Evolutionary conservation across 73 alveolate genomes (phyloP), one percentile per base, ranked within the genome.

Genomic region (Loxodes magnus): DNA sequence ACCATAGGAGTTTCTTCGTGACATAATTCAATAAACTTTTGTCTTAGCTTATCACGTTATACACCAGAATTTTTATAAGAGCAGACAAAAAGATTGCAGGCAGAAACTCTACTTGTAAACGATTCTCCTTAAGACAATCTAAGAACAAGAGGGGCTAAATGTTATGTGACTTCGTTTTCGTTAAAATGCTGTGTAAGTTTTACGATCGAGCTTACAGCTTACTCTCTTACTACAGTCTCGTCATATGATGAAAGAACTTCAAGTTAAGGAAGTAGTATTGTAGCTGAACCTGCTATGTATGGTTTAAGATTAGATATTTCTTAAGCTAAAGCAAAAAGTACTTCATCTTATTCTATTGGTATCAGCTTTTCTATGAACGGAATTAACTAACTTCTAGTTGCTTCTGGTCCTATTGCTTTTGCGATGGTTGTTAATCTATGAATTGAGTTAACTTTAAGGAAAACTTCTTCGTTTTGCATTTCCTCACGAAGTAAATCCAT

Each of bases 1-100:
- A 92, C 87, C 92, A 92, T 92, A 29, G 98, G 98, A 26, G 97
- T 91, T 46, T 91, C 98, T 68, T 91, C 98, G 51, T 84, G 78
- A 56, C 98, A 86, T 41, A 91, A 74, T 68, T 91, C 96, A 33
- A 87, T 67, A 77, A 87, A 91, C 71, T 84, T 84, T 69, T 77
- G 69, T 60, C 96, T 77, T 33, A 91, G 84, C 72, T 88, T 88
- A 55, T 91, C 98, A 57, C 79, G 87, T 59, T 77, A 79, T 56
- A 80, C 56, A 21, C 96, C 96, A 1, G 97, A 78, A 51, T 91
- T 74, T 5, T 85, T 76, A 62, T 91, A 91, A 23, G 92, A 76
- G 12, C 92, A 83, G 63, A 79, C 74, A 77, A 91, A 75, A 53
- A 91, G 82, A 64, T 76, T 55, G 69, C 94, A 88, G 5, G 98